Base-by-base conservation (phyloP, 2,329 filamentous ascomycete genomes). In the Phaeoacremonium minimum region DNA sequence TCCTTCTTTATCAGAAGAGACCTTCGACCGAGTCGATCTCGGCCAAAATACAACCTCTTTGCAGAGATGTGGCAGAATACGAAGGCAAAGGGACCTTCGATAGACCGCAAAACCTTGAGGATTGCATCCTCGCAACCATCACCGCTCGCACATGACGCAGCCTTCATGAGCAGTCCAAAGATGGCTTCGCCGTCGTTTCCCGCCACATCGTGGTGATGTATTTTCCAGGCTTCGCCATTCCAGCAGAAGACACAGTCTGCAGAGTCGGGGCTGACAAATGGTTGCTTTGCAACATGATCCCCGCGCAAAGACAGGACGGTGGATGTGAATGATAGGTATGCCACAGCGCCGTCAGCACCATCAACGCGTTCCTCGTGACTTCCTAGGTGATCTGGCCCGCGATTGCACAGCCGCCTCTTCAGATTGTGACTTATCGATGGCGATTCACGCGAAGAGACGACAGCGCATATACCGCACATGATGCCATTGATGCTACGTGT, bases 141-240 rank as follows among this genome's bases (percentile, higher is more conserved):
- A 16, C 40, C 30, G 43, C 32, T 49, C n/a, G n/a, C n/a, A n/a
- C n/a, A n/a, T n/a, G n/a, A n/a, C 46, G 45, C 56, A 49, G 73
- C 67, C 39, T 63, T 50, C 15, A 71, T 51, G 32, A 95, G 67
- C 26, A 75, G 52, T 20, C 69, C 53, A 51, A 91, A 81, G 14
- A 97, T 67, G 6, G 67, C 63, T 50, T 83, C 73, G 4, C 86
- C 86, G 60, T 98, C 93, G 54, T 95, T 96, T 39, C 80, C 85
- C 6, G 52, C 40, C n/a, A 95, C 67, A 2, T 58, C 50, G 8
- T 71, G 49, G 20, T 71, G 72, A 7, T 61, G 63, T 33, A 95
- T 71, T 39, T 75, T 83, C 93, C 93, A 98, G 2, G 89, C 91
- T 57, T 98, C 93, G 30, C 93, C 93, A 54, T 98, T 98, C 93